phyloP scores from a whole-genome alignment of 2,329 filamentous ascomycete species.

The Colletotrichum sojae region DNA sequence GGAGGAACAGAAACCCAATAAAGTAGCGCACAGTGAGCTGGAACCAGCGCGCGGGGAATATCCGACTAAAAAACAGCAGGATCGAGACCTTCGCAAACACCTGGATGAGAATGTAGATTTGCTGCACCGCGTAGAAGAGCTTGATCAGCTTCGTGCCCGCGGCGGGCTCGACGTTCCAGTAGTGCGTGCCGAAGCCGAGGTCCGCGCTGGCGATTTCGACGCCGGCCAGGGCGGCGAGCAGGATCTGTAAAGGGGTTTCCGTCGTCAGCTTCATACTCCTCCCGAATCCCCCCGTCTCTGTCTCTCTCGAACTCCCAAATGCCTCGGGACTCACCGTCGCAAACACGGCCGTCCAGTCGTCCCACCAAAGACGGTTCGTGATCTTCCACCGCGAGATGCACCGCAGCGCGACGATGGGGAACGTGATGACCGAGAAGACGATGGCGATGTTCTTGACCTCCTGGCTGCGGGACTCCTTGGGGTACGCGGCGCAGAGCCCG shows the following conservation, averaged over 20 bases:
- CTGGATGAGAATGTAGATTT: constrained; percentile 46
- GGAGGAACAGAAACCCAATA: constrained; percentile 40
- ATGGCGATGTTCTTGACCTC: constrained; percentile 48
- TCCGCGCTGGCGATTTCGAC: constrained; percentile 43
- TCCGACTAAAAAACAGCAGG: constrained; percentile 44
- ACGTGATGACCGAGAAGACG: constrained; percentile 36
- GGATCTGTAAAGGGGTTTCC: constrained; percentile 1
- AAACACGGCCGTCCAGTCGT: constrained; percentile 40
- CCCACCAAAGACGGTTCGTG: constrained; percentile 41
- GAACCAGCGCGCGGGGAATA: constrained; percentile 42
- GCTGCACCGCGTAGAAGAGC: constrained; percentile 43
- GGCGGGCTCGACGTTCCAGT: constrained; percentile 44
- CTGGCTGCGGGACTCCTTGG: constrained; percentile 40
- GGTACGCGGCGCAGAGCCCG: constrained; percentile 41
- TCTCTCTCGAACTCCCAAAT: too few relatives aligned
- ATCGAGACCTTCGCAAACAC: constrained; percentile 46
- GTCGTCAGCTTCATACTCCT: not conserved
- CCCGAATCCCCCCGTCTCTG: too few relatives aligned
- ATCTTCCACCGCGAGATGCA: constrained; percentile 41
- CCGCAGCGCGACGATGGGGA: constrained; percentile 39
- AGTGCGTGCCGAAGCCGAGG: constrained; percentile 44
- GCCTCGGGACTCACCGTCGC: constrained; percentile 29
- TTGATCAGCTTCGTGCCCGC: constrained; percentile 34
- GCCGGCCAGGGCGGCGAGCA: constrained; percentile 40
- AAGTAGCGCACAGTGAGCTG: constrained; percentile 38